Evolutionary conservation across 805 yeast species (phyloP), one percentile per base, ranked within the genome.

Genomic region (Metschnikowia reukaufii): DNA sequence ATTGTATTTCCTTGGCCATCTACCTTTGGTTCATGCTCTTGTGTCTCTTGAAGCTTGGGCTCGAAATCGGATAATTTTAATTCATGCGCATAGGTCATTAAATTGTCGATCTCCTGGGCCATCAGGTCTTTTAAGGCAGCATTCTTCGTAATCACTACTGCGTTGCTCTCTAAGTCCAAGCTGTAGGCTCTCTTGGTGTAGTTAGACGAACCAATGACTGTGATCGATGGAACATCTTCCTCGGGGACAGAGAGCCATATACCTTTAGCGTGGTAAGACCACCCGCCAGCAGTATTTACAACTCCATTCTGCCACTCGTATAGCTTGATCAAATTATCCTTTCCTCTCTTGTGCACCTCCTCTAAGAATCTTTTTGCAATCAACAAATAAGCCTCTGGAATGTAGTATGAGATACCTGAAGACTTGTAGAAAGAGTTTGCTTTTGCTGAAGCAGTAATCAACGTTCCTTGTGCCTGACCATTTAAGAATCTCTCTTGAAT

Each of bases 211-310:
- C 99, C 99, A 41, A 94, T 76, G 6, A 91, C 81, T 0, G 97
- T 88, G 10, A 88, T 67, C 16, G 84, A 75, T 1, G 97, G 97
- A 10, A 62, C 59, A 0, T 56, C 51, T 38, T 81, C 85, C 2
- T 67, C 73, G 0, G 89, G 86, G 10, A 73, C 70, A 7, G 79
- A 73, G 0, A 88, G 67, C 98, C 98, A 94, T 4, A 92, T 69
- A 1, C 99, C 99, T 62, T 94, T 94, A 12, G 99, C 98, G 62
- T 94, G 99, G 64, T 94, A 94, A 0, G 97, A 88, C 98, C 99
- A 92, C 1, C 99, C 99, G 23, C 73, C 77, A 0, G 83, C 78
- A 6, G 86, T 78, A 60, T 89, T 88, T 3, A 89, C 96, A 2
- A 82, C 71, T 1, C 99, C 99, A 40, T 79, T 81, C 59, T 79